Conservation (phyloP, 2,329 filamentous ascomycete species). For the Magnaporthiopsis incrustans region DNA sequence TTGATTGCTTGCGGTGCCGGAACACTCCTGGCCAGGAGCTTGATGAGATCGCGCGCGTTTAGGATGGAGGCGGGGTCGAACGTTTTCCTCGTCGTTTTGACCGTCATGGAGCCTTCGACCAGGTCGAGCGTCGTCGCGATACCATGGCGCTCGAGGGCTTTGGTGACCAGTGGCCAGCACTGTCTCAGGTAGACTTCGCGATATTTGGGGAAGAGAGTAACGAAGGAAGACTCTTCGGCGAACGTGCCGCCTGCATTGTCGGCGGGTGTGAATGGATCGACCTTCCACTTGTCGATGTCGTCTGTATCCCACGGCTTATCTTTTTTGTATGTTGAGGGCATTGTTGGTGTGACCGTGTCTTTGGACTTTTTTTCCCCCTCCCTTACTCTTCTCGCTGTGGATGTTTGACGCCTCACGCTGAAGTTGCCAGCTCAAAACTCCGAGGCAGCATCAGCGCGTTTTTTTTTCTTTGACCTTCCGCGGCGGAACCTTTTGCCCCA, state of each 20-base stretch:
- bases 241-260: constrained; percentile 84
- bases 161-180: constrained; percentile 86
- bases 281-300: constrained; percentile 95
- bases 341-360: constrained; percentile 22
- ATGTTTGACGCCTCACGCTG: neutral
- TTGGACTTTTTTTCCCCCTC: neutral
- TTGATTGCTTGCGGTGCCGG: constrained; percentile 89
- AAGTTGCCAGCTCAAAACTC: neutral
- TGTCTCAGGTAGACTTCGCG: constrained; percentile 89
- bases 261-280: constrained; percentile 75
- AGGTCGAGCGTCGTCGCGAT: constrained; percentile 90
- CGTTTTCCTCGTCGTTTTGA: constrained; percentile 88
- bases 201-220: constrained; percentile 87
- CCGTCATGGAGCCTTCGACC: constrained; percentile 92
- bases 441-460: neutral
- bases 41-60: constrained; percentile 90
- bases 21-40: constrained; percentile 82
- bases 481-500: neutral
- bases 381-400: neutral
- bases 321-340: constrained; percentile 84
- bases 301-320: constrained; percentile 96
- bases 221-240: constrained; percentile 86
- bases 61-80: constrained; percentile 89
- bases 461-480: neutral
- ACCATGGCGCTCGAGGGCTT: constrained; percentile 75